Evolutionary conservation across 2,329 filamentous ascomycete genomes (phyloP).

Genomic region (Thelonectria discophora): DNA sequence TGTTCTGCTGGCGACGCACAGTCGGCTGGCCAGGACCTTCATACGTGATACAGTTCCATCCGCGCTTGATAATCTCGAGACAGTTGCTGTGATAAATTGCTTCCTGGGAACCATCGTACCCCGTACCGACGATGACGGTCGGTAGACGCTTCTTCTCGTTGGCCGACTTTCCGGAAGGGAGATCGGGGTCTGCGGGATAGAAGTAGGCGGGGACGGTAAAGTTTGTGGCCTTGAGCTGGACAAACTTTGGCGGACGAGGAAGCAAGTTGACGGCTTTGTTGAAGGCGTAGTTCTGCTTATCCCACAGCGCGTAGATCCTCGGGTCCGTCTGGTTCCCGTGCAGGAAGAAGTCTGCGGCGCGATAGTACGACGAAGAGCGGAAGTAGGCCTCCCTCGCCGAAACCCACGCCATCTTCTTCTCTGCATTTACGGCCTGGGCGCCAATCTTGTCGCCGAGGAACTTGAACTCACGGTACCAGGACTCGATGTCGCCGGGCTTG

Average conservation of each 20-base stretch:
- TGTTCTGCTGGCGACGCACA: slow-evolving; percentile 20
- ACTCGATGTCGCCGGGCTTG: slow-evolving; percentile 16
- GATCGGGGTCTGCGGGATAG: slow-evolving; percentile 29
- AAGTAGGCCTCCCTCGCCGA: slow-evolving; percentile 45
- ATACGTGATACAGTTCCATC: slow-evolving; percentile 43
- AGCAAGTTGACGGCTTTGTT: slow-evolving; percentile 49
- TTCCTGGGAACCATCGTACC: slow-evolving; percentile 54
- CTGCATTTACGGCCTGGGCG: slow-evolving; percentile 1
- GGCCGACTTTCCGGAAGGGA: neutral
- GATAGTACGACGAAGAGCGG: slow-evolving; percentile 53
- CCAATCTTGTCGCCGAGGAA: slow-evolving; percentile 16
- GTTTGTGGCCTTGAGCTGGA: slow-evolving; percentile 43
- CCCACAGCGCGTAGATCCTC: slow-evolving; percentile 50
- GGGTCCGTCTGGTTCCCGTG: slow-evolving; percentile 52
- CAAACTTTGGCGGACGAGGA: slow-evolving; percentile 44
- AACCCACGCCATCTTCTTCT: slow-evolving; percentile 14
- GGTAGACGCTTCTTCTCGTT: slow-evolving; percentile 35
- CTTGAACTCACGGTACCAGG: slow-evolving; percentile 19
- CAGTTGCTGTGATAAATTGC: slow-evolving; percentile 52
- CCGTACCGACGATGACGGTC: slow-evolving; percentile 51
- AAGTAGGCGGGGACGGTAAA: slow-evolving; percentile 49
- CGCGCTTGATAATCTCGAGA: slow-evolving; percentile 47
- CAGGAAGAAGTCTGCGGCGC: slow-evolving; percentile 53
- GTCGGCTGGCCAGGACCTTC: slow-evolving; percentile 25
- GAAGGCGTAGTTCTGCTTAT: slow-evolving; percentile 48